A percentile compares a stretch with the other conserved stretches of the same genome.
phyloP scores from a whole-genome alignment of 148 eudicot species.

The Polygonum aviculare region DNA sequence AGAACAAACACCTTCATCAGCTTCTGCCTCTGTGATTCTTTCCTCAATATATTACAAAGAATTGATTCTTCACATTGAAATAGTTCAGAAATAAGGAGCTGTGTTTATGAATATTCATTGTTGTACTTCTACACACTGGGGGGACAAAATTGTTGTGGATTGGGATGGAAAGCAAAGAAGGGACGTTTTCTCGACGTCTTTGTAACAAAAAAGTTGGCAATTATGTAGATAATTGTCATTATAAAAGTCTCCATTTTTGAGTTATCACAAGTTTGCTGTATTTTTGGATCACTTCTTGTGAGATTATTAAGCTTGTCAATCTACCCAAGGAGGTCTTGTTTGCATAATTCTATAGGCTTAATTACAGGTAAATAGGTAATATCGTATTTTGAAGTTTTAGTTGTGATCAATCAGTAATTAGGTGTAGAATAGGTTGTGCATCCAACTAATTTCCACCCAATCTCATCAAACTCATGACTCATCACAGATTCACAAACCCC shows the following conservation, averaged over 20 bases:
- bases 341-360: neutral
- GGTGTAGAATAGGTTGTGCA: neutral
- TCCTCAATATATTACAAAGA: constrained; percentile 2
- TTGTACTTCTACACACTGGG: neutral
- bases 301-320: too few species aligned
- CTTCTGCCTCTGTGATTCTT: neutral
- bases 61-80: neutral
- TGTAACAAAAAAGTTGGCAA: neutral
- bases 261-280: neutral
- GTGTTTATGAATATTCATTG: neutral
- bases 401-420: neutral
- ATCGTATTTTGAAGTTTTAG: neutral
- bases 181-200: constrained; percentile 8
- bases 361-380: too few species aligned
- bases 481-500: too few species aligned
- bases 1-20: neutral
- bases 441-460: constrained; percentile 1
- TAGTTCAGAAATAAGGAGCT: constrained; percentile 1
- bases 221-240: neutral
- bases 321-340: neutral
- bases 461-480: neutral
- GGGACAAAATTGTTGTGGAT: neutral
- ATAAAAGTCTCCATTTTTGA: neutral
- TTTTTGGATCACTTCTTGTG: too few species aligned
- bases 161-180: neutral